These are phyloP conservation scores for Tulasnella sp. DNA, from an alignment of 768 basidiomycete genomes.

Conservation along the genomic window DNA sequence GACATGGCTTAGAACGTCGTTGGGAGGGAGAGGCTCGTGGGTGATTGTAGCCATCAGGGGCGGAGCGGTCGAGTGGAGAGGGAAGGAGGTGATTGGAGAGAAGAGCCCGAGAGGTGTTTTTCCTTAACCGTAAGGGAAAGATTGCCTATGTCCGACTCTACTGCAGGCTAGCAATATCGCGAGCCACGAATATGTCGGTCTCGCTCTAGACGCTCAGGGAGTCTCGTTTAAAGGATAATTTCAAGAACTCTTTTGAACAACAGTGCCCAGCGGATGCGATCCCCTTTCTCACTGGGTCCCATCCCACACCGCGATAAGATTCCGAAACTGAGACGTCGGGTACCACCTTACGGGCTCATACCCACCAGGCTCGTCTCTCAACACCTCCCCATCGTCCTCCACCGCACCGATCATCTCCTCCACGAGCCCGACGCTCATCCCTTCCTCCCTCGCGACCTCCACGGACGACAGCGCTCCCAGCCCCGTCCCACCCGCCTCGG, in stretches of 20 bases:
- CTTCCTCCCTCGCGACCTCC: slow-evolving; percentile 61
- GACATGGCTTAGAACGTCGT: slow-evolving; percentile 47
- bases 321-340: slow-evolving; percentile 17
- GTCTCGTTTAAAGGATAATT: too few species aligned
- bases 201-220: too few species aligned
- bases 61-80: not conserved
- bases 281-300: not conserved
- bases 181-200: too few species aligned
- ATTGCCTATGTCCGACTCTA: too few species aligned
- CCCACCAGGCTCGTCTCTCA: slow-evolving; percentile 63
- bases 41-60: not conserved
- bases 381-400: slow-evolving; percentile 58
- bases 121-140: not conserved
- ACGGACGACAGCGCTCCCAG: slow-evolving; percentile 37
- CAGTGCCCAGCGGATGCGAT: too few species aligned
- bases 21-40: slow-evolving; percentile 2
- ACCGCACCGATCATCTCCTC: slow-evolving; percentile 67
- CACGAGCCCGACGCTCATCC: slow-evolving; percentile 58
- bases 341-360: slow-evolving; percentile 62
- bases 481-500: not conserved
- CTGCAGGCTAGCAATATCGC: too few species aligned
- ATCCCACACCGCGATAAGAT: not conserved
- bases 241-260: too few species aligned
- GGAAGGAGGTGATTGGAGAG: not conserved
- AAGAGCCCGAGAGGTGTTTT: not conserved